These are phyloP conservation scores for Pleurotus pulmonarius DNA, from an alignment of 768 basidiomycete genomes.

Conservation along the genomic window DNA sequence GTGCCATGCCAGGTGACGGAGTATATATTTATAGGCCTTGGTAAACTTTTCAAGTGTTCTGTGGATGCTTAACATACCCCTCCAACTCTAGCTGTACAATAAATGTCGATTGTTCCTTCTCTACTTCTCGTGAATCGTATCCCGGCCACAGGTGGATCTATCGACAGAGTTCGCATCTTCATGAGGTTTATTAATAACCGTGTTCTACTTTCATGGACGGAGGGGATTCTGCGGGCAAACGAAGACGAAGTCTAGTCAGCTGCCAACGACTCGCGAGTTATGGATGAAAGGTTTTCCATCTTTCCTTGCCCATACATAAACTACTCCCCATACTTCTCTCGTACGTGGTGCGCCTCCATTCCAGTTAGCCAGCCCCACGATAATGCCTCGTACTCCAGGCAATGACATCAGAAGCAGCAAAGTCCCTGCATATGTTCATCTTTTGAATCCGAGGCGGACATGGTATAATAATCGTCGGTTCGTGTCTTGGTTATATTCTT, in stretches of 20 bases:
- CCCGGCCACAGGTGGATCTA: no score
- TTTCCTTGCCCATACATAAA: not conserved
- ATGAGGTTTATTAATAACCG: no score
- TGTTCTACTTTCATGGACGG: not conserved
- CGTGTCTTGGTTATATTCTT: not conserved
- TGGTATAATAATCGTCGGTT: slow-evolving; percentile 1
- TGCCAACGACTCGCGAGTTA: not conserved
- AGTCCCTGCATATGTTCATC: not conserved
- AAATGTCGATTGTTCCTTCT: no score
- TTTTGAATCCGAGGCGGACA: not conserved
- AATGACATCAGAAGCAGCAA: not conserved
- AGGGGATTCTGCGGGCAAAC: not conserved
- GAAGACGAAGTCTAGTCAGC: not conserved
- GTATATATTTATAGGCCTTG: no score
- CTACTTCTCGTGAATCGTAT: no score
- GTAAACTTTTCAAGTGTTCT: no score
- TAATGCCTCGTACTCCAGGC: not conserved
- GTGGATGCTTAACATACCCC: no score
- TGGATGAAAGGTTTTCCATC: not conserved
- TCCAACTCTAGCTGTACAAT: no score
- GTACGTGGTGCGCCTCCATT: not conserved
- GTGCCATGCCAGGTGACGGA: no score
- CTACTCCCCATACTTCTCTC: not conserved
- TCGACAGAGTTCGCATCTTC: no score
- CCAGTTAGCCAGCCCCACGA: not conserved